A percentile compares a stretch with the other conserved stretches of the same genome.
Conservation (phyloP, 148 eudicot species). For the Rhododendron molle region DNA sequence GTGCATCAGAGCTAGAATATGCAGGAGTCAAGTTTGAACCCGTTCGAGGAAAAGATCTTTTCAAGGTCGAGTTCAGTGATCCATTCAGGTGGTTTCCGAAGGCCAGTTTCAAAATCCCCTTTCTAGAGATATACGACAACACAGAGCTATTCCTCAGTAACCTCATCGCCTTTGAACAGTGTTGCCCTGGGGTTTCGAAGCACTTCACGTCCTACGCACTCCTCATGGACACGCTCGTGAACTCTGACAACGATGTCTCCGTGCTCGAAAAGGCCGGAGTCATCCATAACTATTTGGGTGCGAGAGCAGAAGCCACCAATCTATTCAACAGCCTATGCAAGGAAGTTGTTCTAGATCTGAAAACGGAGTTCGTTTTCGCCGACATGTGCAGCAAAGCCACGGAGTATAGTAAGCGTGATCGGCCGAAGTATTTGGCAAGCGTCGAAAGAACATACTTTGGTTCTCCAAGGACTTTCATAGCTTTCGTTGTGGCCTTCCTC, state of each 20-base stretch:
- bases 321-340: neutral
- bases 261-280: neutral
- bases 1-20: too few species aligned
- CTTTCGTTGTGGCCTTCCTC: neutral
- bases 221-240: neutral
- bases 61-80: too few species aligned
- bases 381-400: neutral
- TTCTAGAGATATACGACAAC: neutral
- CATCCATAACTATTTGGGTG: neutral
- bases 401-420: rapidly evolving
- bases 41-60: too few species aligned
- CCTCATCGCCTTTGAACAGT: neutral
- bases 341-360: neutral
- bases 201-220: neutral
- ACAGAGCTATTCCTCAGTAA: neutral
- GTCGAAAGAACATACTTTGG: neutral
- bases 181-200: neutral
- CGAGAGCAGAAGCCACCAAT: neutral
- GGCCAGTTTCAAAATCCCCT: neutral
- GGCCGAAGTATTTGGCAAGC: neutral
- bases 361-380: neutral
- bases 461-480: neutral
- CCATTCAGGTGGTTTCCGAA: too few species aligned
- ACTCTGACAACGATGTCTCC: neutral
- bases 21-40: too few species aligned